Conservation (phyloP, 768 basidiomycete genomes). For the Pleurotus ostreatus region DNA sequence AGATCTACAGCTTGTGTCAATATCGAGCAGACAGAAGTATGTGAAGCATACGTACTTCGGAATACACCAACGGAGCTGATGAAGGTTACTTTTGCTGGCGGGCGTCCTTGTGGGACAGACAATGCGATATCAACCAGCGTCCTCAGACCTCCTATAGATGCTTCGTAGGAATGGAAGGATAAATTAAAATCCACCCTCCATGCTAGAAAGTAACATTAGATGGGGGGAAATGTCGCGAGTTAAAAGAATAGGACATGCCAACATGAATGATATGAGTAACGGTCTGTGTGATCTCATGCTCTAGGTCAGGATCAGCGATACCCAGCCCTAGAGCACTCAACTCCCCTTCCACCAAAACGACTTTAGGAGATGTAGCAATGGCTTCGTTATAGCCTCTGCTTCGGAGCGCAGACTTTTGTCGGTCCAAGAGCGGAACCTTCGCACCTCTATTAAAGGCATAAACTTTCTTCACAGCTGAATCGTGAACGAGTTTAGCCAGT, state of each 20-base stretch:
- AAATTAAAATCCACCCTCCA: constrained; percentile 41
- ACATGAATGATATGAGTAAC: constrained; percentile 30
- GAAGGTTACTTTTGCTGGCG: constrained; percentile 22
- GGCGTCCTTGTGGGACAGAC: constrained; percentile 13
- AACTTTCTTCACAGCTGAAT: constrained; percentile 30
- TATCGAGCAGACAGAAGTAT: too few species aligned
- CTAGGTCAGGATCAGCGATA: constrained; percentile 8
- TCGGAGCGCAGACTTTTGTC: constrained; percentile 15
- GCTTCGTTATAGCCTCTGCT: constrained; percentile 14
- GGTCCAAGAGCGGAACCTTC: constrained; percentile 8
- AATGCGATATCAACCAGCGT: constrained; percentile 26
- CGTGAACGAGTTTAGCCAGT: constrained; percentile 20
- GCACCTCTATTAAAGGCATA: constrained; percentile 31
- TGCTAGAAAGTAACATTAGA: constrained; percentile 14
- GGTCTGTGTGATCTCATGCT: constrained; percentile 19
- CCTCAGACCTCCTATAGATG: constrained; percentile 27
- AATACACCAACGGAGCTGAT: constrained; percentile 26
- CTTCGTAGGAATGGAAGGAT: constrained; percentile 30
- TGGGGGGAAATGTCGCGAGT: too few species aligned
- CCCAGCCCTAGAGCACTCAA: constrained; percentile 13
- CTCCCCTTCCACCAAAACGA: constrained; percentile 16
- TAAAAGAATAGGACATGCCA: background rate
- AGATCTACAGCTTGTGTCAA: too few species aligned
- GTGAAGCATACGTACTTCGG: background rate
- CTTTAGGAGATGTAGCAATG: constrained; percentile 12